Evolutionary conservation across 768 basidiomycete genomes (phyloP), one percentile per base, ranked within the genome.

Genomic region (Lepiota brunneoincarnata): DNA sequence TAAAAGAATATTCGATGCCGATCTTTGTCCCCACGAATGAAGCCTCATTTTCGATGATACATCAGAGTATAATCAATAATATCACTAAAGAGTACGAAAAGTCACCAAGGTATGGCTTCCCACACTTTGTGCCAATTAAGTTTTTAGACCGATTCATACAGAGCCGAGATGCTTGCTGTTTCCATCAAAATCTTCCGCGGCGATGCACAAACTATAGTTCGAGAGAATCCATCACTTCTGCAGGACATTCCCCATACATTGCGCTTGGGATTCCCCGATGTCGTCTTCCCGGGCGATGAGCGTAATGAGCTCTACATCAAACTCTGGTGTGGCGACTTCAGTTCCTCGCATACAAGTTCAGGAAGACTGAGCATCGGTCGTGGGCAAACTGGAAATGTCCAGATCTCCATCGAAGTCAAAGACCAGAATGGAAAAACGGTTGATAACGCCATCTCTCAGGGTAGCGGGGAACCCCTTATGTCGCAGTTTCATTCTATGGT

Each of bases 231-330:
- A 23, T 87, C 89, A 1, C 71, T 95, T 15, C 75, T 98, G 20
- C 86, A 88, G 55, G 91, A 89, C 59, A 81, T 84, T 7, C 89
- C 95, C 0, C 80, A 86, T 42, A 94, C 93, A 1, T 72, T 88
- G 11, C 89, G 93, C 2, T 83, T 98, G 31, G 93, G 93, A 26
- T 98, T 98, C 66, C 91, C 96, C 0, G 96, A 98, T 60, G 94
- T 97, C 6, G 94, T 96, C 7, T 94, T 94, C 64, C 95, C 95
- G 2, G 91, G 90, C 6, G 89, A 91, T 57, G 72, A 83, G n/a
- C 85, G 96, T 14, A 98, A 98, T 63, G 96, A 98, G 59, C 77
- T 98, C 11, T 98, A 98, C 69, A 81, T 98, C 73, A 97, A 97
- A 68, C 80, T 98, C 0, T 98, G 94, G 94, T 88, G 86, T 51